A percentile compares a stretch with the other conserved stretches of the same genome.
These are phyloP conservation scores for Cryptosporidium sp. DNA, from an alignment of 169 alveolate genomes.

Conservation along the genomic window DNA sequence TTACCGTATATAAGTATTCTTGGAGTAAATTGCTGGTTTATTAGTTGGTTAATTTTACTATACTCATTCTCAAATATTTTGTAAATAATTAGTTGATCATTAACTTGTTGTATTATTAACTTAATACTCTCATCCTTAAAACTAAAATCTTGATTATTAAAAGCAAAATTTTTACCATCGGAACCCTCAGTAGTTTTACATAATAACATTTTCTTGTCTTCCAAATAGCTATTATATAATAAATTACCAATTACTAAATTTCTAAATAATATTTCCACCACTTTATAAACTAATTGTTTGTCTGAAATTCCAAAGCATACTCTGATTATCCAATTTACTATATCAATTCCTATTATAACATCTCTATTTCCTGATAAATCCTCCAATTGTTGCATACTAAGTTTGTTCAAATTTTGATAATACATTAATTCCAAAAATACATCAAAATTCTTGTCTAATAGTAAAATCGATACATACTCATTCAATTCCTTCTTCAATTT, in stretches of 20 bases:
- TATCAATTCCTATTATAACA: too few species aligned
- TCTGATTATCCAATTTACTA: slow-evolving; percentile 2
- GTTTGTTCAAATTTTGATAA: neutral
- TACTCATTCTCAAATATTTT: slow-evolving; percentile 6
- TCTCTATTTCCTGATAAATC: neutral
- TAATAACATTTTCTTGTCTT: neutral
- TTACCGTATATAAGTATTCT: slow-evolving; percentile 38
- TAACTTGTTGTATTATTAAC: neutral
- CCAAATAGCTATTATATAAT: neutral
- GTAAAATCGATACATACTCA: neutral
- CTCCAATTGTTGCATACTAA: neutral
- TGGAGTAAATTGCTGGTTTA: slow-evolving; percentile 44
- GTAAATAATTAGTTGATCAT: neutral
- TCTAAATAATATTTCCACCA: neutral
- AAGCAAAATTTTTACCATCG: neutral
- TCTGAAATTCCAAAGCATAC: slow-evolving; percentile 9
- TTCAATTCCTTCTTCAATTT: slow-evolving; percentile 1
- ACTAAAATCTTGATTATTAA: neutral
- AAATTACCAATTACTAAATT: neutral
- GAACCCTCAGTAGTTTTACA: neutral
- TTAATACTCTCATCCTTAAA: neutral
- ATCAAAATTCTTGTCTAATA: slow-evolving; percentile 7
- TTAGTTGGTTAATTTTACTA: neutral
- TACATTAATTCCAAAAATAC: slow-evolving; percentile 6
- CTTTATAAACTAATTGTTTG: neutral